Conservation (phyloP, 495 filamentous ascomycete genomes). For the Penicillium malachiteum region DNA sequence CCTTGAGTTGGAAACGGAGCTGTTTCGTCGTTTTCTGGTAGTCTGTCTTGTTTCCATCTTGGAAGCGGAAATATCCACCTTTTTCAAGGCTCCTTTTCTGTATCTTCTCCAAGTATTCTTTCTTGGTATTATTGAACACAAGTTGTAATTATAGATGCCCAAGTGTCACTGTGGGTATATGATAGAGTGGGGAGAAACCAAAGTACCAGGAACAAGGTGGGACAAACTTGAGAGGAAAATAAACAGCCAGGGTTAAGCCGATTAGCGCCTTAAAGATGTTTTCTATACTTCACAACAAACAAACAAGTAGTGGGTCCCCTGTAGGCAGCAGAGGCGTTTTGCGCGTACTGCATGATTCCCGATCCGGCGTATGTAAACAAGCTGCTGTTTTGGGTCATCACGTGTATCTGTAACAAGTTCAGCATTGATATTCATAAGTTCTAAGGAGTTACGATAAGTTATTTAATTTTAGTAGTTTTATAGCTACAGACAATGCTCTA, state of each 20-base stretch:
- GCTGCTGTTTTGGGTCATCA: constrained; percentile 20
- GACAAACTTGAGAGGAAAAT: constrained; percentile 5
- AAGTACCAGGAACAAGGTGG: not conserved
- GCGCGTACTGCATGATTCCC: constrained; percentile 18
- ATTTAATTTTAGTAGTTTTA: no score
- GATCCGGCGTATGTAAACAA: constrained; percentile 28
- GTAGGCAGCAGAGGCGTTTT: constrained; percentile 19
- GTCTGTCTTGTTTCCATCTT: constrained; percentile 34
- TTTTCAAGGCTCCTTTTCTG: no score
- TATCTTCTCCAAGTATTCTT: no score
- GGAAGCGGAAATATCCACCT: not conserved
- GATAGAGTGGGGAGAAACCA: constrained; percentile 2
- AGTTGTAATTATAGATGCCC: constrained; percentile 1
- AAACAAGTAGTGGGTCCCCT: constrained; percentile 26
- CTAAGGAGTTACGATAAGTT: no score
- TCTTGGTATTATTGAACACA: not conserved
- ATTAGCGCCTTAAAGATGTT: constrained; percentile 16
- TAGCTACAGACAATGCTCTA: no score
- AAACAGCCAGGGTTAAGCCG: constrained; percentile 7
- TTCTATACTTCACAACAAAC: constrained; percentile 31
- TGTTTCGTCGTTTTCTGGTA: constrained; percentile 31
- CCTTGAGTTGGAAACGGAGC: constrained; percentile 21
- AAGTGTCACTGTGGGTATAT: not conserved
- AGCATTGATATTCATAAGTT: no score
- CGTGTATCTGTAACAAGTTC: not conserved